A percentile compares a stretch with the other conserved stretches of the same genome.
These are phyloP conservation scores for Coemansia sp. DNA, from an alignment of 192 early-diverging fungal genomes.

Conservation along the genomic window DNA sequence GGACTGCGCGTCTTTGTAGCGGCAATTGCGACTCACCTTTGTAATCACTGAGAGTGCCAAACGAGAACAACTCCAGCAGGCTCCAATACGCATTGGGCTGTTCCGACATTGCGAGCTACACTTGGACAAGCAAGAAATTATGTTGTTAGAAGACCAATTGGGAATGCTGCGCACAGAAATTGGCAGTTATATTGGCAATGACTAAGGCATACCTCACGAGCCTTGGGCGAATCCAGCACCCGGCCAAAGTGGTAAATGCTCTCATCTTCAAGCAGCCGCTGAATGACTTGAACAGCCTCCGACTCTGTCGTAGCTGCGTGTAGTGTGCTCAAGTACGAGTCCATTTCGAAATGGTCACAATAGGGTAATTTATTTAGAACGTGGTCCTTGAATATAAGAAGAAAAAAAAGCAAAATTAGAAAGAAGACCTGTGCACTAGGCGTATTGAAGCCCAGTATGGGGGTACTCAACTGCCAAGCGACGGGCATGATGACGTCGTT, in stretches of 20 bases:
- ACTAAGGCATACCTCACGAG: constrained; percentile 25
- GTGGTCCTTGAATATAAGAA: not conserved
- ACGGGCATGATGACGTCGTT: too few species aligned
- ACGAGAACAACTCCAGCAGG: constrained; percentile 41
- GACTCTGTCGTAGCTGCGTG: not conserved
- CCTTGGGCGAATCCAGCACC: constrained; percentile 34
- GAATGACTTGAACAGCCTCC: constrained; percentile 17
- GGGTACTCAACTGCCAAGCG: too few species aligned
- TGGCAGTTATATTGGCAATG: not conserved
- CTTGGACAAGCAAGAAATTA: not conserved
- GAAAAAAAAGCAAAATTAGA: not conserved
- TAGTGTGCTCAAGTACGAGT: constrained; percentile 1
- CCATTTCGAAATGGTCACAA: not conserved
- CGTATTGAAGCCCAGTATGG: too few species aligned
- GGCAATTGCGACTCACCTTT: constrained; percentile 19
- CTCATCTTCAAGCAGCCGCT: constrained; percentile 27
- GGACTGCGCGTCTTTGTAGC: not conserved
- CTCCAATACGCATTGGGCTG: constrained; percentile 27
- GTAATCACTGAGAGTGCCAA: constrained; percentile 35
- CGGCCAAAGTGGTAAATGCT: constrained; percentile 40
- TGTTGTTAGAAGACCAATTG: not conserved
- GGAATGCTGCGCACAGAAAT: not conserved
- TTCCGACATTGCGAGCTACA: constrained; percentile 32
- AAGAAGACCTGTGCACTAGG: too few species aligned
- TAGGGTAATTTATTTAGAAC: not conserved